These are phyloP conservation scores for Platanthera zijinensis DNA, from an alignment of 106 monocot genomes.

Conservation along the genomic window DNA sequence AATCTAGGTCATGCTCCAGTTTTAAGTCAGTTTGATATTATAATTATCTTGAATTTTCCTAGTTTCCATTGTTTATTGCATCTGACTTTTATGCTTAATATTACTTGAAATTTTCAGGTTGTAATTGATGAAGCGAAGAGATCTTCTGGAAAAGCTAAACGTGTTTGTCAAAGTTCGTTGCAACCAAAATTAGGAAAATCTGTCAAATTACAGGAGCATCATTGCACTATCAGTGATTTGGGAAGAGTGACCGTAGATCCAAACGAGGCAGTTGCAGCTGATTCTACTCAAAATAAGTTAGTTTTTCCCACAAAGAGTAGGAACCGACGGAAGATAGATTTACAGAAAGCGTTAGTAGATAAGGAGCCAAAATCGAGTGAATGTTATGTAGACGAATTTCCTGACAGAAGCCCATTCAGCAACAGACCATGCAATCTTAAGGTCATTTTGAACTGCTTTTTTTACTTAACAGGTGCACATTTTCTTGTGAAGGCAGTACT, in stretches of 20 bases:
- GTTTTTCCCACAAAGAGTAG: slow-evolving; percentile 25
- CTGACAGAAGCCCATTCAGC: slow-evolving; percentile 25
- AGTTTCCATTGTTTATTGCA: not conserved
- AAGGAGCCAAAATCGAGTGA: slow-evolving; percentile 47
- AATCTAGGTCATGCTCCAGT: too few relatives aligned
- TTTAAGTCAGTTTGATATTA: too few relatives aligned
- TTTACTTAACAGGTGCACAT: not conserved
- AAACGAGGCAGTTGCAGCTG: slow-evolving; percentile 23
- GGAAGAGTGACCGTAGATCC: slow-evolving; percentile 22
- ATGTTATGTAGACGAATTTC: slow-evolving; percentile 29
- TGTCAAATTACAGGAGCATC: slow-evolving; percentile 30
- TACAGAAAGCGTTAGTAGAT: slow-evolving; percentile 39
- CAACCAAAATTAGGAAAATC: slow-evolving; percentile 40
- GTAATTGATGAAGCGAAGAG: slow-evolving; percentile 58
- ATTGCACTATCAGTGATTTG: slow-evolving; percentile 36
- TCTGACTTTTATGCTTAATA: not conserved
- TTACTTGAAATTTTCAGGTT: not conserved
- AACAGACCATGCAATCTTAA: slow-evolving; percentile 31
- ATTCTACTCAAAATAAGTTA: slow-evolving; percentile 19
- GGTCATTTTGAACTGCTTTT: slow-evolving; percentile 15
- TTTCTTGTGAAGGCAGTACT: too few relatives aligned
- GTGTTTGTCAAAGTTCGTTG: slow-evolving; percentile 32
- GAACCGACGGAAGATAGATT: slow-evolving; percentile 50
- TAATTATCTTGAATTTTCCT: not conserved
- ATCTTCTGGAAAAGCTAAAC: slow-evolving; percentile 37